Conservation (phyloP, 2,329 filamentous ascomycete species). For the Cladosporium phlei region DNA sequence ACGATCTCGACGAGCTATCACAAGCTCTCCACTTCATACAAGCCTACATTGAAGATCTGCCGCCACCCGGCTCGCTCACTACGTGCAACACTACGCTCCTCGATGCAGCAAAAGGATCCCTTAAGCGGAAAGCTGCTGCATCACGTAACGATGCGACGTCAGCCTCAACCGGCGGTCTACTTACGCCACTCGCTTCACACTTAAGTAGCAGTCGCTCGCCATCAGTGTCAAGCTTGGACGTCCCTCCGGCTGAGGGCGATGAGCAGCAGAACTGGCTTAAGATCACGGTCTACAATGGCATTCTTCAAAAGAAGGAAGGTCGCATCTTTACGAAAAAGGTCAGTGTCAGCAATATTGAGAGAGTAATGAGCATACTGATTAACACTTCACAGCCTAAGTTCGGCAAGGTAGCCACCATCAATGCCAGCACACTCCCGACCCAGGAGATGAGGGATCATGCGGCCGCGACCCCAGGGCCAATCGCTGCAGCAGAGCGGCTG, state of each 20-base stretch:
- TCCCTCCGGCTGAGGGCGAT: not conserved
- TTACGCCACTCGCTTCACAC: slow-evolving; percentile 16
- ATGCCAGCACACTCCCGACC: slow-evolving; percentile 33
- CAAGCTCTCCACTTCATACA: slow-evolving; percentile 39
- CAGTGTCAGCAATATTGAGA: slow-evolving; percentile 13
- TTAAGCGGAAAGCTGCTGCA: slow-evolving; percentile 27
- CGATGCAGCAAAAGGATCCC: not conserved
- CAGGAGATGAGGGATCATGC: slow-evolving; percentile 34
- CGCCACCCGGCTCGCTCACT: not conserved
- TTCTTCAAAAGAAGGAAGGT: slow-evolving; percentile 34
- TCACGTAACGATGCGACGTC: slow-evolving; percentile 16
- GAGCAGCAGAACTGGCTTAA: not conserved
- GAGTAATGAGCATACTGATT: not conserved
- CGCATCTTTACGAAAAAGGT: slow-evolving; percentile 34
- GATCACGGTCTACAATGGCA: slow-evolving; percentile 38
- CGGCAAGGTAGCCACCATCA: slow-evolving; percentile 24
- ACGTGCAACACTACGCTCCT: not conserved
- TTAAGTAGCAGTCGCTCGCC: slow-evolving; percentile 1
- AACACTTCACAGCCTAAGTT: slow-evolving; percentile 17
- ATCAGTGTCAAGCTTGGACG: slow-evolving; percentile 8
- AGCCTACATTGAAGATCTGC: slow-evolving; percentile 34
- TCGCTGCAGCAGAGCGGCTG: slow-evolving; percentile 29
- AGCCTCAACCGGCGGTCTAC: slow-evolving; percentile 15
- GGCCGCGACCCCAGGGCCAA: slow-evolving; percentile 18
- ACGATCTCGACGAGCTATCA: slow-evolving; percentile 37